Conservation (phyloP, 495 filamentous ascomycete genomes). For the Xylaria bambusicola region DNA sequence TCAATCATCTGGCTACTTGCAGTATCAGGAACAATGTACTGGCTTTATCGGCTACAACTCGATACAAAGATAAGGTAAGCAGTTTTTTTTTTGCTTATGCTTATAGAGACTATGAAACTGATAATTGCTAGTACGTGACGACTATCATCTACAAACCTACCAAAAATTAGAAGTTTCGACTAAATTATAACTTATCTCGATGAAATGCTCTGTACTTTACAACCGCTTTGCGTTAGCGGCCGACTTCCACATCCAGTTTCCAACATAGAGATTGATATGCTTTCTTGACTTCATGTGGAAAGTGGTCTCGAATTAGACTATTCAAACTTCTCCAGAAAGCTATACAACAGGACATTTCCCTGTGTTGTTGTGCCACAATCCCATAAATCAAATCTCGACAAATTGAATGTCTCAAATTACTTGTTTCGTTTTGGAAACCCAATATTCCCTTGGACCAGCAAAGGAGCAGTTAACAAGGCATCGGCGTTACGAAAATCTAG, state of each 20-base stretch:
- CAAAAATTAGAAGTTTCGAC: conserved; percentile 21
- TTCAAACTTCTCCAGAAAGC: background rate
- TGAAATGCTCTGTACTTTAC: background rate
- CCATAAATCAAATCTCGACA: too few species aligned
- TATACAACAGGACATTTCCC: too few species aligned
- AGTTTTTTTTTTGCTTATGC: conserved; percentile 5
- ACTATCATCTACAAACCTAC: conserved; percentile 98
- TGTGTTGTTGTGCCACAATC: too few species aligned
- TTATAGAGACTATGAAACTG: conserved; percentile 2
- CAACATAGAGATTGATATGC: background rate
- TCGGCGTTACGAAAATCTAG: too few species aligned
- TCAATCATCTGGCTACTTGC: conserved; percentile 97
- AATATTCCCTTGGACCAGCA: too few species aligned
- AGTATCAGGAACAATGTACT: conserved; percentile 96
- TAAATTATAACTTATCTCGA: conserved; percentile 2
- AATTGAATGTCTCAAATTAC: too few species aligned
- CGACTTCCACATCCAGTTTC: background rate
- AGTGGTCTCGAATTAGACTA: background rate
- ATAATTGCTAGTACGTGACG: conserved; percentile 76
- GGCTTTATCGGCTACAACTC: conserved; percentile 94
- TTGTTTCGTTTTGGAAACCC: too few species aligned
- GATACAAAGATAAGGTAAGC: conserved; percentile 92
- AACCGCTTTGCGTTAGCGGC: background rate
- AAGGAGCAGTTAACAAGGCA: too few species aligned
- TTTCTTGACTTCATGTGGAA: background rate